These are phyloP conservation scores for Schizophyllum amplum DNA, from an alignment of 1,284 basidiomycete genomes.

Conservation along the genomic window DNA sequence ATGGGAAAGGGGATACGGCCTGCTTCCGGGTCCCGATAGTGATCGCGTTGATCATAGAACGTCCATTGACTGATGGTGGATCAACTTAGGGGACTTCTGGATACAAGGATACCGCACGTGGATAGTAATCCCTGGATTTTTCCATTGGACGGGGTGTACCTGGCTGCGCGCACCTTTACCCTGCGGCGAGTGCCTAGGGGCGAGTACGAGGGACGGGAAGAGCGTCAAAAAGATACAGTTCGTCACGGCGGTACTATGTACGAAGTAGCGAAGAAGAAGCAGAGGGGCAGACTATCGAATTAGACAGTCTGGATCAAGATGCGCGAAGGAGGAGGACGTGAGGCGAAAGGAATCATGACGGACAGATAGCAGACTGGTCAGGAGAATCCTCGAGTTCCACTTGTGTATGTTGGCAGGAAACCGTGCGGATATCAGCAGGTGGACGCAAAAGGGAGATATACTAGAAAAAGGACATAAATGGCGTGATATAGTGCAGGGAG, in stretches of 20 bases:
- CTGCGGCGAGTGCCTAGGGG: background rate
- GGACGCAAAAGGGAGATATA: background rate
- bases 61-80: background rate
- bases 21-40: background rate
- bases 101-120: background rate
- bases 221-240: background rate
- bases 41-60: background rate
- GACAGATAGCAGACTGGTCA: background rate
- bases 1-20: background rate
- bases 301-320: background rate
- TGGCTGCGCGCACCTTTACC: background rate
- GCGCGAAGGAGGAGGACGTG: background rate
- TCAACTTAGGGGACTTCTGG: background rate
- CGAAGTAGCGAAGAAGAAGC: background rate
- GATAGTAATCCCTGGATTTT: background rate
- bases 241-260: background rate
- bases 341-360: background rate
- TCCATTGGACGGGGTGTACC: too few species aligned
- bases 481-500: slow-evolving; percentile 37
- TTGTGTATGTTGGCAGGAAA: background rate
- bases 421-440: background rate
- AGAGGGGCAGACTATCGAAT: background rate
- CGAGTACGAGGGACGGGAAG: background rate
- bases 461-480: slow-evolving; percentile 43
- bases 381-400: background rate